Evolutionary conservation across 1,284 basidiomycete genomes (phyloP).

Genomic region (Heterobasidion occidentale): DNA sequence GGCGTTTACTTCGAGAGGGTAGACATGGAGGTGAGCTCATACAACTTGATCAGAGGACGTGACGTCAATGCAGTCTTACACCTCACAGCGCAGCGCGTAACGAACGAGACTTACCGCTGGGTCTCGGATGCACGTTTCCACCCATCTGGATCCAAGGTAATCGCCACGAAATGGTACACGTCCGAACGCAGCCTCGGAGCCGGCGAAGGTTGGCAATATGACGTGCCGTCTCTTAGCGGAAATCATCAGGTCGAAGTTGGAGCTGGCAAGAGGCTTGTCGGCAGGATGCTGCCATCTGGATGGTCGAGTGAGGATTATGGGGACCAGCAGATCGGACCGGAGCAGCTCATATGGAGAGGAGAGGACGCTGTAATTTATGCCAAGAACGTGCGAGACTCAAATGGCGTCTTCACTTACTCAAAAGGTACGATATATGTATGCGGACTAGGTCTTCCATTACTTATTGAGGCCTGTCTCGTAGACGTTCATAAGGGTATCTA

Average conservation of each 20-base stretch:
- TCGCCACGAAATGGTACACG: constrained; percentile 72
- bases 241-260: constrained; percentile 29
- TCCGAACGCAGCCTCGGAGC: constrained; percentile 28
- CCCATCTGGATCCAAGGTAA: constrained; percentile 48
- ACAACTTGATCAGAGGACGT: background rate
- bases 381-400: constrained; percentile 49
- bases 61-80: background rate
- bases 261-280: constrained; percentile 46
- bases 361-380: constrained; percentile 55
- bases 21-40: constrained; percentile 37
- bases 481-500: constrained; percentile 68
- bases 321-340: constrained; percentile 64
- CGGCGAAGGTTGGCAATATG: constrained; percentile 65
- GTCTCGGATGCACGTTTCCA: constrained; percentile 64
- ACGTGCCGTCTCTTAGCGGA: constrained; percentile 28
- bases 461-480: constrained; percentile 16
- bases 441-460: background rate
- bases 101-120: constrained; percentile 68
- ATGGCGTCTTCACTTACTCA: constrained; percentile 48
- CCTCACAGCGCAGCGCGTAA: constrained; percentile 46
- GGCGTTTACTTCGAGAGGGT: constrained; percentile 52
- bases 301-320: constrained; percentile 52
- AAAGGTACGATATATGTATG: constrained; percentile 37
- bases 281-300: constrained; percentile 47
- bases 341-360: constrained; percentile 57